These are phyloP conservation scores for Trichosporon ovoides DNA, from an alignment of 1,284 basidiomycete genomes.

Conservation along the genomic window DNA sequence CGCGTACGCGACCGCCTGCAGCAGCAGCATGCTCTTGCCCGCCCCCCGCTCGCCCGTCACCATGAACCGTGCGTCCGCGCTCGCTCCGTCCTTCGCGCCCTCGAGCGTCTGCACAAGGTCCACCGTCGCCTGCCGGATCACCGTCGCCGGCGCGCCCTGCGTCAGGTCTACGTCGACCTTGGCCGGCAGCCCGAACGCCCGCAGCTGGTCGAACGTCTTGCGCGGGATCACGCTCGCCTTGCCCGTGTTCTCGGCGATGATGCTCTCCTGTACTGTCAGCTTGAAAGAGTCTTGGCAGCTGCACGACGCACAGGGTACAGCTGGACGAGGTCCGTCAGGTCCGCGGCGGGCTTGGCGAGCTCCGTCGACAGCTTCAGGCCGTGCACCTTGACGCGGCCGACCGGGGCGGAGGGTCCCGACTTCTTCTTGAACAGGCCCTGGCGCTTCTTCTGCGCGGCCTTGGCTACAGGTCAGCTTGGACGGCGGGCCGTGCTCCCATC, in stretches of 20 bases:
- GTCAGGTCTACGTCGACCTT: conserved; percentile 39
- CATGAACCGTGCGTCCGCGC: conserved; percentile 12
- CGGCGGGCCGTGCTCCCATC: not conserved
- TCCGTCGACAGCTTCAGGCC: conserved; percentile 25
- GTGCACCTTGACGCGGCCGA: conserved; percentile 9
- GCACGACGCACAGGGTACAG: conserved; percentile 31
- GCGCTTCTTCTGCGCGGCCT: not conserved
- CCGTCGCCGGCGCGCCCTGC: conserved; percentile 29
- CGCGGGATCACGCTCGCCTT: conserved; percentile 32
- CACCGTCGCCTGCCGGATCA: conserved; percentile 41
- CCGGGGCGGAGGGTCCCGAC: not conserved
- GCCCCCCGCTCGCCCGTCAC: conserved; percentile 63
- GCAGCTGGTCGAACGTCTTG: conserved; percentile 29
- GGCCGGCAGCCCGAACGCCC: conserved; percentile 39
- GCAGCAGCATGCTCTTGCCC: conserved; percentile 76
- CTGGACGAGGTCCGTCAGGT: conserved; percentile 30
- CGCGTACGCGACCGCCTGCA: conserved; percentile 75
- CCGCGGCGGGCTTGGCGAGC: conserved; percentile 26
- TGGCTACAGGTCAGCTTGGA: conserved; percentile 1
- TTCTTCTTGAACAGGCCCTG: conserved; percentile 9
- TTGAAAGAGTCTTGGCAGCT: not conserved
- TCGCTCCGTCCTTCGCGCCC: conserved; percentile 16
- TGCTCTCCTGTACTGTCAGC: conserved; percentile 24
- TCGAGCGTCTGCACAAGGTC: conserved; percentile 35
- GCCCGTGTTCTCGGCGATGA: conserved; percentile 29